These are phyloP conservation scores for Calonectria leucothoes DNA, from an alignment of 2,329 filamentous ascomycete genomes.

Conservation along the genomic window DNA sequence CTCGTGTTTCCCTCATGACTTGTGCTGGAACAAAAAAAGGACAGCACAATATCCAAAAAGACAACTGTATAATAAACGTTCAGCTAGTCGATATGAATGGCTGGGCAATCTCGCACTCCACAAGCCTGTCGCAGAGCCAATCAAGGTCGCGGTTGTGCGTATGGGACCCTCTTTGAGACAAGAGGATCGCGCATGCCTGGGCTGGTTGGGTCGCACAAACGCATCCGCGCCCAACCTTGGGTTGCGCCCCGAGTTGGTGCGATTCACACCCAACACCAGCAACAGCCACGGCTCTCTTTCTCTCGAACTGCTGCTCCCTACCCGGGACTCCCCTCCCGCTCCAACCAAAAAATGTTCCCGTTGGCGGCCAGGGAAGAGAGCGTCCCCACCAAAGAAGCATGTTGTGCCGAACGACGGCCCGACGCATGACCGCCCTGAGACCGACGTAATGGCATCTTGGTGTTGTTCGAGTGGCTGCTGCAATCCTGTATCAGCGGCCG, in stretches of 20 bases:
- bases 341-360: not conserved
- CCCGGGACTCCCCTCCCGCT: not conserved
- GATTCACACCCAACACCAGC: not conserved
- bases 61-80: not conserved
- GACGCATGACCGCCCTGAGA: not conserved
- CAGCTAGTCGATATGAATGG: not conserved
- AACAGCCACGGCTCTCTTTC: not conserved
- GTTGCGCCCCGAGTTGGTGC: not conserved
- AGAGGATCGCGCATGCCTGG: not conserved
- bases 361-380: not conserved
- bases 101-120: not conserved
- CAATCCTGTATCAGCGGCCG: not conserved
- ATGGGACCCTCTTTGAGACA: not conserved
- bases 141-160: not conserved
- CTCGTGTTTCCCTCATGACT: not conserved
- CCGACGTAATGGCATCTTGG: not conserved
- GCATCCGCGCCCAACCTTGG: not conserved
- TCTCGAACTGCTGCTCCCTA: not conserved
- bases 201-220: not conserved
- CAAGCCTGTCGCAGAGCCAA: not conserved
- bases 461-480: not conserved
- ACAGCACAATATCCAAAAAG: not conserved
- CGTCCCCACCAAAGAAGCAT: not conserved
- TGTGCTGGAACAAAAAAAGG: not conserved
- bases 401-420: not conserved